Evolutionary conservation across 352 stramenopile genomes (phyloP).

Genomic region (Nothophytophthora sp.): DNA sequence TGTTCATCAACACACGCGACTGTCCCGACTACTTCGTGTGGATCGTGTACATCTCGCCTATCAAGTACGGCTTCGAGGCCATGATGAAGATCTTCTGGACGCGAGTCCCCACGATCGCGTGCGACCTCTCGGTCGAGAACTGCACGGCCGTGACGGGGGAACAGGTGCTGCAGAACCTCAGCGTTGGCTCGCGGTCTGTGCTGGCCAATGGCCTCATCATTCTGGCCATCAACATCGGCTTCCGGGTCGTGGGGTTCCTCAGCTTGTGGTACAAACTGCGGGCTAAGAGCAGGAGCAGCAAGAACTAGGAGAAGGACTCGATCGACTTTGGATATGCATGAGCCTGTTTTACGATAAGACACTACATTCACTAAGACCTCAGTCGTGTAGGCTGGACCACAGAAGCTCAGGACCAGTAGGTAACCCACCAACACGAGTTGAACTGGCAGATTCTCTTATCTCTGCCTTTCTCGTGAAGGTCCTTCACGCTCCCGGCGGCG

Average conservation of each 20-base stretch:
- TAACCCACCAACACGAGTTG: too few species aligned
- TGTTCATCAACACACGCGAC: slow-evolving; percentile 46
- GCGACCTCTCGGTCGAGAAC: slow-evolving; percentile 16
- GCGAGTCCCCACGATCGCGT: slow-evolving; percentile 33
- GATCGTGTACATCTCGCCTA: slow-evolving; percentile 46
- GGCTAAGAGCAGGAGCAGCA: too few species aligned
- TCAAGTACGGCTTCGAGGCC: slow-evolving; percentile 50
- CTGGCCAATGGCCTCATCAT: slow-evolving; percentile 22
- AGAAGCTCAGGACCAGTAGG: too few species aligned
- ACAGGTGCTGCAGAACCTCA: slow-evolving; percentile 36
- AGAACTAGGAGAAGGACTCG: too few species aligned
- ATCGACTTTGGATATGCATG: too few species aligned
- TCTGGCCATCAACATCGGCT: slow-evolving; percentile 24
- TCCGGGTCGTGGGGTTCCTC: slow-evolving; percentile 27
- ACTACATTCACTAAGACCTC: too few species aligned
- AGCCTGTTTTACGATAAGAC: too few species aligned
- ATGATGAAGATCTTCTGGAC: slow-evolving; percentile 57
- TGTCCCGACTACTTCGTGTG: slow-evolving; percentile 45
- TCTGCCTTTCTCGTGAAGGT: too few species aligned
- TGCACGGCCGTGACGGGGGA: slow-evolving; percentile 26
- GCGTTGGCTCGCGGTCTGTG: slow-evolving; percentile 13
- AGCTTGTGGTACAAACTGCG: slow-evolving; percentile 19
- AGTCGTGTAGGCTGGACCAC: too few species aligned
- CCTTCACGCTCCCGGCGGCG: too few species aligned
- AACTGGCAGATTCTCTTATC: too few species aligned